Base-by-base conservation (phyloP, 495 filamentous ascomycete genomes). In the Copromyces sp. region DNA sequence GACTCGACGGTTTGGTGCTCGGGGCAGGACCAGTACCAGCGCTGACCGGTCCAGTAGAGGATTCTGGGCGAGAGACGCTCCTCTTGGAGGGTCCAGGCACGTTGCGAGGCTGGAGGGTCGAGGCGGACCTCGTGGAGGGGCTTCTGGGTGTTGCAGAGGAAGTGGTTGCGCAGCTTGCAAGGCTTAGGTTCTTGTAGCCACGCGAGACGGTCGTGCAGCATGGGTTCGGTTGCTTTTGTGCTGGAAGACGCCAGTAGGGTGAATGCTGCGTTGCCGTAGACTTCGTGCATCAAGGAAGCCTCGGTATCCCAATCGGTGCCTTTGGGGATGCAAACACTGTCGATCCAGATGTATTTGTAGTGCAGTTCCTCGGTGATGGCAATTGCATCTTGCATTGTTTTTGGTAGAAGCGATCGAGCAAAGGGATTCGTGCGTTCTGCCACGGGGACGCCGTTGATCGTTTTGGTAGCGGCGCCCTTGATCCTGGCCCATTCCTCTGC, bases 281-380 rank as follows among this genome's bases (percentile, higher is more conserved):
- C 79, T 61, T 80, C 78, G 39, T 80, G 79, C 79, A 80, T 80
- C 14, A 73, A 20, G 3, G 73, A 72, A 4, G 79, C 79, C 68
- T 80, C 79, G 5, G 70, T 76, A 41, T 80, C 78, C 79, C 79
- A 80, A 74, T 80, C 74, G 20, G 78, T 79, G 17, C 79, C 79
- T 38, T 80, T 79, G 61, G 79, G 79, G 4, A 79, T 80, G 68
- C 79, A 80, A 7, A 80, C 74, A 42, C 73, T 79, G 70, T 80
- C 79, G 39, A 80, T 79, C 79, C 79, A 80, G 20, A 80, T 74
- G 70, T 80, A 77, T 9, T 59, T 40, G 7, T 75, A 75, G 0
- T 74, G 74, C 6, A 82, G 70, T 2, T 74, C 59, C 8, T 74
- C 53, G 4, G 77, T 70, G 11, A 80, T 70, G 16, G 9, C 14